Percentiles rank a stretch among this genome's conserved stretches.
Conservation (phyloP, 1,284 basidiomycete species). For the Inonotus obliquus region DNA sequence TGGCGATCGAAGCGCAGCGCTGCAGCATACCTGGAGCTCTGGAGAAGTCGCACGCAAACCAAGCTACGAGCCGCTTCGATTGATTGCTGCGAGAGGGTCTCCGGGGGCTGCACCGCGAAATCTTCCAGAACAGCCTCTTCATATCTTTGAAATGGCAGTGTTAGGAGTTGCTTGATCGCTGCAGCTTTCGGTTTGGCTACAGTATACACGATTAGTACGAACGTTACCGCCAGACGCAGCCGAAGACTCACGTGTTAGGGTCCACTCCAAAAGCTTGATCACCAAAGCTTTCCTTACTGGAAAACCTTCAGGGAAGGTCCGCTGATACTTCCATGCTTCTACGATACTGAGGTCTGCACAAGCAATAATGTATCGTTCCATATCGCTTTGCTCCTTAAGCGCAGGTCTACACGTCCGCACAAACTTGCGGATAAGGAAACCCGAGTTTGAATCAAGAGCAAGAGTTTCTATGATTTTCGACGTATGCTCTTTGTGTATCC, state of each 20-base stretch:
- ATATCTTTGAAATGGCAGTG: slow-evolving; percentile 56
- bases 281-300: slow-evolving; percentile 50
- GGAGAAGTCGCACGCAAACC: slow-evolving; percentile 75
- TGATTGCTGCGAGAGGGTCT: slow-evolving; percentile 41
- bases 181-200: slow-evolving; percentile 54
- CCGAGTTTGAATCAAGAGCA: slow-evolving; percentile 44
- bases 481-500: slow-evolving; percentile 66
- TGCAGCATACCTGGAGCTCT: slow-evolving; percentile 65
- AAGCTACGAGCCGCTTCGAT: slow-evolving; percentile 71
- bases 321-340: slow-evolving; percentile 70
- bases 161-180: slow-evolving; percentile 54
- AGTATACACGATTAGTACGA: neutral
- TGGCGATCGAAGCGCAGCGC: slow-evolving; percentile 73
- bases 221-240: neutral
- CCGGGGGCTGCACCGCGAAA: slow-evolving; percentile 55
- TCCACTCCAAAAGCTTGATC: slow-evolving; percentile 60
- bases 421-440: slow-evolving; percentile 58
- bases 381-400: slow-evolving; percentile 59
- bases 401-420: slow-evolving; percentile 65
- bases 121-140: slow-evolving; percentile 55
- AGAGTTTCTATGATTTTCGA: slow-evolving; percentile 72
- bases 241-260: slow-evolving; percentile 55
- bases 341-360: slow-evolving; percentile 56
- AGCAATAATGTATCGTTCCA: slow-evolving; percentile 62
- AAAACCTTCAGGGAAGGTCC: slow-evolving; percentile 56